phyloP scores from a whole-genome alignment of 768 basidiomycete species.

The Kwoniella dendrophila region DNA sequence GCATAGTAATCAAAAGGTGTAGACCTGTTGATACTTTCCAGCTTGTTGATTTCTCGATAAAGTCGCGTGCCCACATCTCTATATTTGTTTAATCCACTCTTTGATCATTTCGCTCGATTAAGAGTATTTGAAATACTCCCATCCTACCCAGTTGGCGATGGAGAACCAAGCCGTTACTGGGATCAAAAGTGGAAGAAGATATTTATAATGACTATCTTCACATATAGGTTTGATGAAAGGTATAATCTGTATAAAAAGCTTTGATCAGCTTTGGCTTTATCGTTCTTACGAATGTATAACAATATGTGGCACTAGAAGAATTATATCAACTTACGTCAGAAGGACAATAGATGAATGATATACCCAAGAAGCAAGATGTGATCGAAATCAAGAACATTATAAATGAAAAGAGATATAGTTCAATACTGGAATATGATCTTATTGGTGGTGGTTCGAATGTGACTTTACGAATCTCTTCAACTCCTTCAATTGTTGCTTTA shows the following conservation, averaged over 20 bases:
- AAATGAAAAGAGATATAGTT: conserved; percentile 19
- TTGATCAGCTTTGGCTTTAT: not conserved
- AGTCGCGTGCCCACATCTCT: not conserved
- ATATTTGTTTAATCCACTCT: no score
- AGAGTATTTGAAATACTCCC: conserved; percentile 94
- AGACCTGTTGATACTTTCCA: no score
- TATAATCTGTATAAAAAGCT: conserved; percentile 1
- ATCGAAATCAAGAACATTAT: conserved; percentile 13
- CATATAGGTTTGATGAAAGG: conserved; percentile 20
- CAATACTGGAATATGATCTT: not conserved
- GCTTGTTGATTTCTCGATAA: not conserved
- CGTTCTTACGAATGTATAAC: no score
- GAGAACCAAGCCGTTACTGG: conserved; percentile 84
- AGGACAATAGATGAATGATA: conserved; percentile 26
- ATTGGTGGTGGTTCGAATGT: conserved; percentile 15
- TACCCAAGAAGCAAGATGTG: conserved; percentile 7
- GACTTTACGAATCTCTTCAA: no score
- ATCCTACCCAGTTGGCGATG: conserved; percentile 98
- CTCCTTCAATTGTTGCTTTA: no score
- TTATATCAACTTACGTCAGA: conserved; percentile 5
- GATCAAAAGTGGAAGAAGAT: conserved; percentile 74
- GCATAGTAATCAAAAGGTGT: no score
- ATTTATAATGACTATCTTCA: conserved; percentile 85
- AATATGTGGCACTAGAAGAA: not conserved
- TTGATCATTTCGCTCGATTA: conserved; percentile 48